Conservation (phyloP, 768 basidiomycete species). For the Tylopilus intermedius region DNA sequence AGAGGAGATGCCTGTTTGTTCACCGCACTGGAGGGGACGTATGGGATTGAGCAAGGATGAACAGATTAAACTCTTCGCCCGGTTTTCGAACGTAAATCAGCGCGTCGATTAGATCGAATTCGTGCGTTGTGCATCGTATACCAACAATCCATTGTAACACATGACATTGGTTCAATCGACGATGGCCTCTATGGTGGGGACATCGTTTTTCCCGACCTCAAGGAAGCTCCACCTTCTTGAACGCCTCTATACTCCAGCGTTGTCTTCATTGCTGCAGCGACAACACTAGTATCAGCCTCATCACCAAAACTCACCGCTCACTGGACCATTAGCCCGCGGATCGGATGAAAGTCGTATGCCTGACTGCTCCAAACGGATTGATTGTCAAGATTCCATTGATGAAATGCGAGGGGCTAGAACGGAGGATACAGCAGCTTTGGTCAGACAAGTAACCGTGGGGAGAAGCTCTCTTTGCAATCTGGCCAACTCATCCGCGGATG, state of each 20-base stretch:
- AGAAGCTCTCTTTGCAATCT: too few relatives aligned
- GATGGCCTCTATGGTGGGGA: not conserved
- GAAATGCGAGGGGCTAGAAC: too few relatives aligned
- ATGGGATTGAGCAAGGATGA: conserved; percentile 62
- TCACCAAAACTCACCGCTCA: too few relatives aligned
- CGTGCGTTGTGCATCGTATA: not conserved
- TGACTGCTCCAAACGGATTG: too few relatives aligned
- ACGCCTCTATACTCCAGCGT: not conserved
- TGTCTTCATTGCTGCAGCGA: too few relatives aligned
- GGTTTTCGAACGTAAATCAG: conserved; percentile 1
- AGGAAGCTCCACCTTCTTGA: not conserved
- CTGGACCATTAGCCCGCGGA: too few relatives aligned
- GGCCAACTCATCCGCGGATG: too few relatives aligned
- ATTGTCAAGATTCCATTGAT: too few relatives aligned
- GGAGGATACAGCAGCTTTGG: too few relatives aligned
- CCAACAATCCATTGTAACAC: not conserved
- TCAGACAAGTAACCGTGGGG: too few relatives aligned
- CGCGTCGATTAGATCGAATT: not conserved
- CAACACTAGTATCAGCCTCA: too few relatives aligned
- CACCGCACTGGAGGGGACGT: conserved; percentile 62
- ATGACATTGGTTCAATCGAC: not conserved
- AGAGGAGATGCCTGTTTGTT: conserved; percentile 36
- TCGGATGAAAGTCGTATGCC: too few relatives aligned
- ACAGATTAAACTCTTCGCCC: conserved; percentile 39
- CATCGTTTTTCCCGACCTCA: not conserved